Evolutionary conservation across 2,329 filamentous ascomycete genomes (phyloP).

Genomic region (Sporothrix phasma): DNA sequence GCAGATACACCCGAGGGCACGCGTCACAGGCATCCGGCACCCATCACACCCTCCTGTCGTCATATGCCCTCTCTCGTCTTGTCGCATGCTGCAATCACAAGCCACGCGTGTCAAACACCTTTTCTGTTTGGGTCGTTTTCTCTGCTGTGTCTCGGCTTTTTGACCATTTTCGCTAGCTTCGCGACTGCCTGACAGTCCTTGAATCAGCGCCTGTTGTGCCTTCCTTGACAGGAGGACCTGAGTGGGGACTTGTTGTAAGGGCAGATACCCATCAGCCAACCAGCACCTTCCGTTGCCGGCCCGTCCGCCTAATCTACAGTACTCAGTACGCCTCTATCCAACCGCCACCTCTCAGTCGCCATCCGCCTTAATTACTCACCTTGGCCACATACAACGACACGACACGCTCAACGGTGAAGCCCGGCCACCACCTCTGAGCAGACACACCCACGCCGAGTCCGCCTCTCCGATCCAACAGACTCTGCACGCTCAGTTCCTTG

Average conservation of each 20-base stretch:
- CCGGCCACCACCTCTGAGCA: background rate
- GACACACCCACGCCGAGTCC: background rate
- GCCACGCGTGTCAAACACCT: background rate
- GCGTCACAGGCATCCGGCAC: background rate
- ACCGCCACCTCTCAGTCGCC: background rate
- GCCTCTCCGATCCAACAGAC: background rate
- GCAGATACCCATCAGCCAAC: constrained; percentile 5
- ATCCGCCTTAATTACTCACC: background rate
- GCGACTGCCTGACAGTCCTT: background rate
- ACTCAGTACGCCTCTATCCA: background rate
- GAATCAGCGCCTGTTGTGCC: background rate
- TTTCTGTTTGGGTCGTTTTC: background rate
- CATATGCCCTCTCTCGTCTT: background rate
- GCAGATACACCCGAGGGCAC: background rate
- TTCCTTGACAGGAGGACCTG: background rate
- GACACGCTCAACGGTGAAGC: background rate
- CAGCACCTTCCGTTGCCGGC: background rate
- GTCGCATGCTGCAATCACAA: background rate
- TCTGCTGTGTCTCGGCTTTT: background rate
- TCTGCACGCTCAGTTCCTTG: background rate
- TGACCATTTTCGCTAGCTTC: background rate
- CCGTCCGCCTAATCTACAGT: background rate
- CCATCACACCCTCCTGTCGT: background rate
- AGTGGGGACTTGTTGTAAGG: constrained; percentile 2
- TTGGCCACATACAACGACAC: background rate